Conservation (phyloP, 352 stramenopile genomes). For the Peronospora destructor region DNA sequence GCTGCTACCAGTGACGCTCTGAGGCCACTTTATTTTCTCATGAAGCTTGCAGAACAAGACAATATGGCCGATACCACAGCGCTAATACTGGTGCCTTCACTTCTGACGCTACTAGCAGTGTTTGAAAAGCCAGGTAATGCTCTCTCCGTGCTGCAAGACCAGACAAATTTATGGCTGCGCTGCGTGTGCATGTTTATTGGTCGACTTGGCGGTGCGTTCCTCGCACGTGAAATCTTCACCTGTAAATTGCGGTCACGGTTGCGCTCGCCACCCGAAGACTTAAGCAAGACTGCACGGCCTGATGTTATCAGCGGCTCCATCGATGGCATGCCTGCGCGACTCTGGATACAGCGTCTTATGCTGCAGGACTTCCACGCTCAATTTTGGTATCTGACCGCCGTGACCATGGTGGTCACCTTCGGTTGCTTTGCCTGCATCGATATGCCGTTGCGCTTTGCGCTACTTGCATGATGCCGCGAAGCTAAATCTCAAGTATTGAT, state of each 20-base stretch:
- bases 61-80: constrained; percentile 86
- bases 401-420: constrained; percentile 79
- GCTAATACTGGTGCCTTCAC: constrained; percentile 75
- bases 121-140: constrained; percentile 67
- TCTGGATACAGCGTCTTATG: constrained; percentile 85
- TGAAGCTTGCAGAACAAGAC: constrained; percentile 84
- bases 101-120: constrained; percentile 66
- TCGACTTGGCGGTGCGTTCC: constrained; percentile 58
- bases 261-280: constrained; percentile 27
- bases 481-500: constrained; percentile 4
- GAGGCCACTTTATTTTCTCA: constrained; percentile 75
- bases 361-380: constrained; percentile 78
- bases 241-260: constrained; percentile 69
- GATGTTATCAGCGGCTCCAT: constrained; percentile 34
- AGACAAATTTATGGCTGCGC: constrained; percentile 76
- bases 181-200: constrained; percentile 82
- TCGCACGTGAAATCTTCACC: constrained; percentile 80
- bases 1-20: constrained; percentile 35
- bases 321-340: constrained; percentile 55
- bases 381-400: constrained; percentile 82
- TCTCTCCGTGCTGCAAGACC: constrained; percentile 53
- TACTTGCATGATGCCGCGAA: constrained; percentile 33
- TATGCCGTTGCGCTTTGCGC: constrained; percentile 61
- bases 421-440: constrained; percentile 78
- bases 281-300: constrained; percentile 9